phyloP scores from a whole-genome alignment of 2,329 filamentous ascomycete genomes.

The Colletotrichum sp. region DNA sequence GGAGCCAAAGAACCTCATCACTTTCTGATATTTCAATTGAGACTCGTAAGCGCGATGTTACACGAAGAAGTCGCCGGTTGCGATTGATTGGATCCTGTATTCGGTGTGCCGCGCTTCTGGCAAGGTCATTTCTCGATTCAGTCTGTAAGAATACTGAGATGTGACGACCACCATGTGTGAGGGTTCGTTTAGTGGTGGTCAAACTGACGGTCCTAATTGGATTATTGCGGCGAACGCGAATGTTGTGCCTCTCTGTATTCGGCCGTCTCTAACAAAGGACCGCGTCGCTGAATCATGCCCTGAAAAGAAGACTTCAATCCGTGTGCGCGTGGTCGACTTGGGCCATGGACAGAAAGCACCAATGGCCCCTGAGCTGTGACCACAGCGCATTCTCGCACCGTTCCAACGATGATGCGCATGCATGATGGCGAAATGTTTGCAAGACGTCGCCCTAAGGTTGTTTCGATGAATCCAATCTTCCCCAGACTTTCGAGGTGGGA shows the following conservation, averaged over 20 bases:
- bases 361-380: background rate
- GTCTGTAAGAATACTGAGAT: background rate
- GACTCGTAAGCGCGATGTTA: background rate
- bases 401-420: background rate
- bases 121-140: background rate
- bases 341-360: background rate
- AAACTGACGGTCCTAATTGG: background rate
- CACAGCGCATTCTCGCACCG: background rate
- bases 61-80: background rate
- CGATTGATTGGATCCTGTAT: background rate
- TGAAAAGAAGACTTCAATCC: background rate
- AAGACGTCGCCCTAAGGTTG: background rate
- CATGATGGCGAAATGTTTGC: background rate
- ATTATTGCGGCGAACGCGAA: background rate
- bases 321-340: background rate
- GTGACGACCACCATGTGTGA: background rate
- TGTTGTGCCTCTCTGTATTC: background rate
- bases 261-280: background rate
- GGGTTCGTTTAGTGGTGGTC: background rate
- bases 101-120: background rate
- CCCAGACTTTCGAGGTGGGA: slow-evolving; percentile 17
- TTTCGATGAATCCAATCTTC: background rate
- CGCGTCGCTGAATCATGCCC: background rate
- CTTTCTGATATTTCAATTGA: background rate
- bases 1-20: background rate